Evolutionary conservation across 164 flowering plant species (phyloP).

Genomic region (Taxillus chinensis): DNA sequence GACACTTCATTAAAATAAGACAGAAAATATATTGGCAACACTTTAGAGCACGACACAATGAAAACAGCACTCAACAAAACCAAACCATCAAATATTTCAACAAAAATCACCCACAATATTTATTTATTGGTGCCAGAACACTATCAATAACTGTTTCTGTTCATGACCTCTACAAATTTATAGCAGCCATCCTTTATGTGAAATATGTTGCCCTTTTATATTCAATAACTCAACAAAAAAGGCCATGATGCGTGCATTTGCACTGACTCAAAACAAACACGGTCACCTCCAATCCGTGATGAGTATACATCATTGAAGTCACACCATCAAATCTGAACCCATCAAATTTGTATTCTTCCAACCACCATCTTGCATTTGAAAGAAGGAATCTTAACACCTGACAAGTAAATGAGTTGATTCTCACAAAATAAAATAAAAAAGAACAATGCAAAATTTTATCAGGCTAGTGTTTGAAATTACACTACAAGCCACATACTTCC

Average conservation of each 20-base stretch:
- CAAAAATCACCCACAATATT: too few relatives aligned
- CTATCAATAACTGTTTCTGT: too few relatives aligned
- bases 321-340: slow-evolving; percentile 99
- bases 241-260: too few relatives aligned
- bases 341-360: slow-evolving; percentile 93
- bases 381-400: slow-evolving; percentile 90
- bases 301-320: slow-evolving; percentile 99
- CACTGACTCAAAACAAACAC: too few relatives aligned
- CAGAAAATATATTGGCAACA: neutral
- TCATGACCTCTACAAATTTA: too few relatives aligned
- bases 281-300: slow-evolving; percentile 81
- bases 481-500: slow-evolving; percentile 55
- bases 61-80: too few relatives aligned
- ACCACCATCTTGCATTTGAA: slow-evolving; percentile 99
- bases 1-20: neutral
- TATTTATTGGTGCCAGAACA: too few relatives aligned
- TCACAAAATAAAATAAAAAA: slow-evolving; percentile 1
- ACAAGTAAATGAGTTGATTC: slow-evolving; percentile 10
- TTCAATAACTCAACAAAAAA: too few relatives aligned
- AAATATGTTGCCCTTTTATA: too few relatives aligned
- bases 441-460: neutral
- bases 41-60: too few relatives aligned
- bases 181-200: too few relatives aligned
- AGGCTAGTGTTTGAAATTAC: neutral
- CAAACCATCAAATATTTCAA: too few relatives aligned